Percentiles rank a stretch among this genome's conserved stretches.
phyloP scores from a whole-genome alignment of 345 rosid genomes.

The Euclidium syriacum region DNA sequence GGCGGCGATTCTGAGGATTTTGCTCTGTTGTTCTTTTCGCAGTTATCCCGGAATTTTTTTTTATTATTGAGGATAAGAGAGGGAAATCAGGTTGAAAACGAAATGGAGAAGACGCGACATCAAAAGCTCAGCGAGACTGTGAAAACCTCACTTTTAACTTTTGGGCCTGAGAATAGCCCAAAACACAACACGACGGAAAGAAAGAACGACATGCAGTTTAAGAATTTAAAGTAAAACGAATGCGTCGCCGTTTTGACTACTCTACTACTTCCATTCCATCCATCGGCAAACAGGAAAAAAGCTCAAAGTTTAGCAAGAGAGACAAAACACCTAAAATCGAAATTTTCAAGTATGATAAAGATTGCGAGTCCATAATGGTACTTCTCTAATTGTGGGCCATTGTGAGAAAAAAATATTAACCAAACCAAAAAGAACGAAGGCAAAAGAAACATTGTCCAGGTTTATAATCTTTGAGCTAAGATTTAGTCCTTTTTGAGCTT shows the following conservation, averaged over 20 bases:
- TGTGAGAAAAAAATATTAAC: slow-evolving; percentile 5
- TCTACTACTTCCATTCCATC: too few species aligned
- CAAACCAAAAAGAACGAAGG: slow-evolving; percentile 13
- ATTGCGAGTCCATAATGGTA: neutral
- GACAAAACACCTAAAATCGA: neutral
- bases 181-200: neutral
- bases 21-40: neutral
- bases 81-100: slow-evolving; percentile 35
- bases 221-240: too few species aligned
- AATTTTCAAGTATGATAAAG: neutral
- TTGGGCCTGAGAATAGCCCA: slow-evolving; percentile 17
- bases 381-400: slow-evolving; percentile 13
- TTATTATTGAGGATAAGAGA: slow-evolving; percentile 28
- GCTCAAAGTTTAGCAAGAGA: neutral
- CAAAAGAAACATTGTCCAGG: neutral
- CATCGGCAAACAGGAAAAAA: too few species aligned
- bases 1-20: slow-evolving; percentile 27
- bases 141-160: neutral
- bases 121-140: neutral
- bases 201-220: slow-evolving; percentile 1
- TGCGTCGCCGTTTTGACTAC: neutral
- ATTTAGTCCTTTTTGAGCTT: neutral
- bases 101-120: slow-evolving; percentile 21
- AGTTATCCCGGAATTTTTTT: slow-evolving; percentile 9
- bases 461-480: slow-evolving; percentile 5